These are phyloP conservation scores for Scleroderma bovista DNA, from an alignment of 768 basidiomycete species.

Conservation along the genomic window DNA sequence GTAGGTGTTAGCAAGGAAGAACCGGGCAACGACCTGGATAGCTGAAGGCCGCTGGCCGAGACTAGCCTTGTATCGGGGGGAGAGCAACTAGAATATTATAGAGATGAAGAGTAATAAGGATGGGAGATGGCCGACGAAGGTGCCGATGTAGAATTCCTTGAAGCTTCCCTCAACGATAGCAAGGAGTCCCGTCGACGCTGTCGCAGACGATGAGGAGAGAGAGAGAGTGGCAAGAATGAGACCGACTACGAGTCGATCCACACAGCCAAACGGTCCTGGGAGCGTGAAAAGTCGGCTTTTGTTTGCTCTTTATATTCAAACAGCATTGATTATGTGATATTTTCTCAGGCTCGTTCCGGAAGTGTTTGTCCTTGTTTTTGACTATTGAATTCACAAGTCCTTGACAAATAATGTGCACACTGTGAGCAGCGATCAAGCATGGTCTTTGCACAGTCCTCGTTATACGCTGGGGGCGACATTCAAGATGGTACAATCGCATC, in stretches of 20 bases:
- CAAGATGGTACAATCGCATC: constrained; percentile 26
- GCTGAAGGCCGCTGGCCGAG: constrained; percentile 8
- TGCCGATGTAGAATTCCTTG: constrained; percentile 19
- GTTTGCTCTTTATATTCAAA: constrained; percentile 24
- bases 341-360: constrained; percentile 15
- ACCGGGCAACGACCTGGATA: constrained; percentile 15
- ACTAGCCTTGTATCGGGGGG: constrained; percentile 14
- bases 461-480: constrained; percentile 19
- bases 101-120: background rate
- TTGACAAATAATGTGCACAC: constrained; percentile 21
- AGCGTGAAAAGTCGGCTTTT: background rate
- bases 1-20: constrained; percentile 22
- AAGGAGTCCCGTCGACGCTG: constrained; percentile 36
- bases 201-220: constrained; percentile 34
- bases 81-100: constrained; percentile 4
- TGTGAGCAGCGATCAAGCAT: constrained; percentile 15
- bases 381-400: constrained; percentile 22
- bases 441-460: constrained; percentile 29
- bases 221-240: constrained; percentile 21
- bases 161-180: constrained; percentile 29
- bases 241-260: constrained; percentile 47
- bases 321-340: constrained; percentile 22
- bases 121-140: constrained; percentile 9
- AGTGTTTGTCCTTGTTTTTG: constrained; percentile 5
- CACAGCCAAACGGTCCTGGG: constrained; percentile 31